Percentiles rank a stretch among this genome's conserved stretches.
Evolutionary conservation across 495 filamentous ascomycete genomes (phyloP).

Genomic region (Talaromyces liani): DNA sequence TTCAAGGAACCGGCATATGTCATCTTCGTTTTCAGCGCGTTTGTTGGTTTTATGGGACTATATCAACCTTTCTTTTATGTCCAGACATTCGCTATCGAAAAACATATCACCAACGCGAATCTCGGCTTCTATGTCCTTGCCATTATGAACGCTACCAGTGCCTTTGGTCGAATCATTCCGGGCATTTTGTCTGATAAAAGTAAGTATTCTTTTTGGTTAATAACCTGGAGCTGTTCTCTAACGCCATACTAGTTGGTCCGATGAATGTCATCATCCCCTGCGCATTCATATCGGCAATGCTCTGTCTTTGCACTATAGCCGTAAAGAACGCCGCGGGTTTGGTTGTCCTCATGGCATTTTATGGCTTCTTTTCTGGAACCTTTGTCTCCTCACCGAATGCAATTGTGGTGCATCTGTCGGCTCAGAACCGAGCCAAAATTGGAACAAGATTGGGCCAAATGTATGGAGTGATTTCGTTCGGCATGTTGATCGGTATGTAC

Average conservation of each 20-base stretch:
- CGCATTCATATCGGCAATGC: slow-evolving; percentile 37
- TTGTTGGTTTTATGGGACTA: slow-evolving; percentile 19
- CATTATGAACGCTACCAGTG: slow-evolving; percentile 61
- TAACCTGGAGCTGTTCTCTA: slow-evolving; percentile 9
- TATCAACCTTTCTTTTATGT: slow-evolving; percentile 72
- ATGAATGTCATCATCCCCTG: slow-evolving; percentile 26
- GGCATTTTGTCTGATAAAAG: slow-evolving; percentile 21
- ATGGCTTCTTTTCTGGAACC: slow-evolving; percentile 27
- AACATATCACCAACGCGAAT: slow-evolving; percentile 45
- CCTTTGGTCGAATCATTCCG: slow-evolving; percentile 24
- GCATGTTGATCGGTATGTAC: slow-evolving; percentile 3
- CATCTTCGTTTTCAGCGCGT: not conserved
- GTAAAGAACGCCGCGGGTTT: slow-evolving; percentile 64
- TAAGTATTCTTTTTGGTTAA: slow-evolving; percentile 19
- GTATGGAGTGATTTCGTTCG: slow-evolving; percentile 2
- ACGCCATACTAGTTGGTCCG: slow-evolving; percentile 45
- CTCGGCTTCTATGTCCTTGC: slow-evolving; percentile 60
- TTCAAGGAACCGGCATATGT: slow-evolving; percentile 2
- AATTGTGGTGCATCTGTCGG: slow-evolving; percentile 20
- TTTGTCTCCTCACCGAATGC: slow-evolving; percentile 22
- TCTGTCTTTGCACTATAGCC: slow-evolving; percentile 58
- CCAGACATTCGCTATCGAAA: slow-evolving; percentile 43
- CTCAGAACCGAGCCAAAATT: not conserved
- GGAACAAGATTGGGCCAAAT: slow-evolving; percentile 5
- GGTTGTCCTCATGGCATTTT: slow-evolving; percentile 21